phyloP scores from a whole-genome alignment of 2,329 filamentous ascomycete species.

The Alternaria gansuensis region DNA sequence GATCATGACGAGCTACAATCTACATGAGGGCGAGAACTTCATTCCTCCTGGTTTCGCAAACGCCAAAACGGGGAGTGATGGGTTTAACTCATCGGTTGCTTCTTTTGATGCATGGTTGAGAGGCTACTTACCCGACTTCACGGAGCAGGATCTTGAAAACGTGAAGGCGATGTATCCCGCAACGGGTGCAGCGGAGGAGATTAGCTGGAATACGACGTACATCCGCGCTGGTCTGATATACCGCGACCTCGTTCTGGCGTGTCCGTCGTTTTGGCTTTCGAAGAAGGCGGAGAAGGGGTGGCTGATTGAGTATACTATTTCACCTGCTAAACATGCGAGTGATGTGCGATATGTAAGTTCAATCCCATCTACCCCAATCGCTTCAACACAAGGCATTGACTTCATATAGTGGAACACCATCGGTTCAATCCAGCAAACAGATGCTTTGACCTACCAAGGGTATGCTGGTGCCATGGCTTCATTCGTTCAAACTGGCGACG shows the following conservation, averaged over 20 bases:
- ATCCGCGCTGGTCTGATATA: slow-evolving; percentile 66
- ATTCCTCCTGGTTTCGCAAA: slow-evolving; percentile 61
- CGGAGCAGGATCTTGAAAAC: slow-evolving; percentile 49
- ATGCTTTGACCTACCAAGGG: slow-evolving; percentile 65
- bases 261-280: slow-evolving; percentile 67
- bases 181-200: slow-evolving; percentile 59
- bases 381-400: slow-evolving; percentile 12
- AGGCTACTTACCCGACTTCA: slow-evolving; percentile 64
- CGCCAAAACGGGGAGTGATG: slow-evolving; percentile 41
- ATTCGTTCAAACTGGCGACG: slow-evolving; percentile 68
- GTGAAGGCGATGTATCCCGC: slow-evolving; percentile 61
- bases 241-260: slow-evolving; percentile 67
- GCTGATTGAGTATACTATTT: slow-evolving; percentile 68
- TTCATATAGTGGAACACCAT: slow-evolving; percentile 63
- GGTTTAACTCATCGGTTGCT: slow-evolving; percentile 61
- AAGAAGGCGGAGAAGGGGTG: slow-evolving; percentile 59
- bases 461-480: slow-evolving; percentile 68
- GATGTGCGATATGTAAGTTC: slow-evolving; percentile 63
- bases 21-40: slow-evolving; percentile 71
- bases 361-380: neutral
- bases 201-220: slow-evolving; percentile 62
- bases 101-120: slow-evolving; percentile 64
- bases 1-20: slow-evolving; percentile 67
- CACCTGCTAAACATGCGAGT: slow-evolving; percentile 66
- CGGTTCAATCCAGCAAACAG: slow-evolving; percentile 61